Percentiles rank a stretch among this genome's conserved stretches.
Evolutionary conservation across 2,329 filamentous ascomycete genomes (phyloP).

Genomic region (Reticulascus tulasneorum): DNA sequence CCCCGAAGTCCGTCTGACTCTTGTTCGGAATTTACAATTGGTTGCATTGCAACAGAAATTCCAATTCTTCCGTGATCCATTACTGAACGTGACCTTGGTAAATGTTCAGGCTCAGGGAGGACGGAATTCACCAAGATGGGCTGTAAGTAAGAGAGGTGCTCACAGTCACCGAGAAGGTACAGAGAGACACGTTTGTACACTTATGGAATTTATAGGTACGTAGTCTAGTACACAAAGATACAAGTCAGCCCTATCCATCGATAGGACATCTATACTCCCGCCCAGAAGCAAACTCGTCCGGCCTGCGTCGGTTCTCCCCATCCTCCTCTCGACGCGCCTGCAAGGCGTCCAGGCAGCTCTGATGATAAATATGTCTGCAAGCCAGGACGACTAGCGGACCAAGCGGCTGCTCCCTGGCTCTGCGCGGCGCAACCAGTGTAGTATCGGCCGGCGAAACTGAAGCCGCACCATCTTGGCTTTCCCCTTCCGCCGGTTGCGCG

Average conservation of each 20-base stretch:
- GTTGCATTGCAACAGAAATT: no score
- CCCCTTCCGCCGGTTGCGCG: conserved; percentile 21
- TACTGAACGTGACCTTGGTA: no score
- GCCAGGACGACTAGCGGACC: conserved; percentile 65
- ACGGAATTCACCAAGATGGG: no score
- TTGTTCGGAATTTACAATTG: no score
- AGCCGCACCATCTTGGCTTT: conserved; percentile 37
- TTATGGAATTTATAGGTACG: conserved; percentile 14
- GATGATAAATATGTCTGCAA: conserved; percentile 68
- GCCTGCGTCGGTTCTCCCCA: conserved; percentile 33
- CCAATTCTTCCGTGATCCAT: no score
- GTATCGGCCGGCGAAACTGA: conserved; percentile 31
- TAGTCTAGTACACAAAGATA: conserved; percentile 9
- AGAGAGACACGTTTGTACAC: conserved; percentile 6
- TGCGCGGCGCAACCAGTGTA: conserved; percentile 22
- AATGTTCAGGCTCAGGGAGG: no score
- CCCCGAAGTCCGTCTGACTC: no score
- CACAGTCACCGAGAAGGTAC: no score
- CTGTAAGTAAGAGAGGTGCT: no score
- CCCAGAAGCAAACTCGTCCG: conserved; percentile 35
- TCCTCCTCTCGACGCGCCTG: conserved; percentile 49
- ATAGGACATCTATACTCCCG: conserved; percentile 54
- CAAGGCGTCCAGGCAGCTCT: conserved; percentile 63
- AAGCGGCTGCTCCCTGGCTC: conserved; percentile 42
- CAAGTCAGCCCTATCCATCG: conserved; percentile 40